These are phyloP conservation scores for Pistacia atlantica DNA, from an alignment of 345 rosid genomes.

Conservation along the genomic window DNA sequence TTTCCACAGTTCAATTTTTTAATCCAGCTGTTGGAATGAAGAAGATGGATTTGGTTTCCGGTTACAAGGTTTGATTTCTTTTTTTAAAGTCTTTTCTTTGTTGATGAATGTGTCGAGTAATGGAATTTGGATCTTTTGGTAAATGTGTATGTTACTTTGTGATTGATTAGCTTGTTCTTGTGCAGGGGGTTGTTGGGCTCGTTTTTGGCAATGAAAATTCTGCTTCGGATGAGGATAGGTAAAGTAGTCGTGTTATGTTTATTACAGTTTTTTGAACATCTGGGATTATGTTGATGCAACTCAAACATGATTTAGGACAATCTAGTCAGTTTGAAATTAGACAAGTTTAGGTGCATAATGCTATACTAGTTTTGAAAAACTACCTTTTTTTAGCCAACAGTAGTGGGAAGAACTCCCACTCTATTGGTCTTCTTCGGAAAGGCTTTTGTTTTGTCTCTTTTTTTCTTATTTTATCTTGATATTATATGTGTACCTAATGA, in stretches of 20 bases:
- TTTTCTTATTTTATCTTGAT: not conserved
- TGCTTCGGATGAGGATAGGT: constrained; percentile 81
- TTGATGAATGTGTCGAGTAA: not conserved
- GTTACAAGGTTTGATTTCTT: constrained; percentile 65
- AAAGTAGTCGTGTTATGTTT: constrained; percentile 4
- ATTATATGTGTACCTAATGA: not conserved
- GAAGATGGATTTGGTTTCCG: constrained; percentile 85
- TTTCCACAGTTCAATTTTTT: not conserved
- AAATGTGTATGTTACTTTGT: no score
- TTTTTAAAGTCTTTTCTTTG: not conserved
- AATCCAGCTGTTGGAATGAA: constrained; percentile 27
- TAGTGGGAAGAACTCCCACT: not conserved
- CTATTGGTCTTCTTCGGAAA: not conserved
- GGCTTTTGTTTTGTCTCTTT: not conserved
- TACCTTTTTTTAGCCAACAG: no score
- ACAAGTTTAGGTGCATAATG: not conserved
- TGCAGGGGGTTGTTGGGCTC: constrained; percentile 92
- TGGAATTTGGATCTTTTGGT: not conserved
- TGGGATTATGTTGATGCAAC: not conserved
- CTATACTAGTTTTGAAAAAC: no score
- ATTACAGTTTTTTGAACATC: not conserved
- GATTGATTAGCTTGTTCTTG: constrained; percentile 16
- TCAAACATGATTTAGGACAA: not conserved
- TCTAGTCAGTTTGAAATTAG: not conserved
- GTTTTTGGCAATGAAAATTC: constrained; percentile 90